Evolutionary conservation across 2,329 filamentous ascomycete species (phyloP).

Genomic region (Dryadomyces quercus-mongolicae): DNA sequence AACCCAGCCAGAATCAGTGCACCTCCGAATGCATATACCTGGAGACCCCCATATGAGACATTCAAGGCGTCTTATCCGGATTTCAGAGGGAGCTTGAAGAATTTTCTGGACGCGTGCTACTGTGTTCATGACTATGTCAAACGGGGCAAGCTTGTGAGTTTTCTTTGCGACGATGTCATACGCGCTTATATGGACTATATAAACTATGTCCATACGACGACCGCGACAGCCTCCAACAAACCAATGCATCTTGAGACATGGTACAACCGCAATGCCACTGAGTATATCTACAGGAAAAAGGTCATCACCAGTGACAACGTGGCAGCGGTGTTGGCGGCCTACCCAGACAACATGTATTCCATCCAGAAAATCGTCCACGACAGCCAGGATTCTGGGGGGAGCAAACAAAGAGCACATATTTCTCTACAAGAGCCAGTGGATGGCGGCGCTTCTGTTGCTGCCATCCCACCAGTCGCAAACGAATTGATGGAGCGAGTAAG

Average conservation of each 20-base stretch:
- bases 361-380: not conserved
- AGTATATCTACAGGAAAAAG: slow-evolving; percentile 13
- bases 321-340: slow-evolving; percentile 6
- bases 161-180: slow-evolving; percentile 42
- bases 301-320: slow-evolving; percentile 15
- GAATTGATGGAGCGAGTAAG: not conserved
- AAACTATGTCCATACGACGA: slow-evolving; percentile 22
- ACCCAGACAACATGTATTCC: slow-evolving; percentile 5
- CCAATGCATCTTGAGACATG: slow-evolving; percentile 21
- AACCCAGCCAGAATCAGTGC: no score
- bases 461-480: not conserved
- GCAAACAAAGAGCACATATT: not conserved
- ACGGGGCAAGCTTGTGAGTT: slow-evolving; percentile 24
- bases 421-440: not conserved
- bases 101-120: slow-evolving; percentile 33
- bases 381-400: not conserved
- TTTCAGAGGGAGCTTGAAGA: slow-evolving; percentile 23
- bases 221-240: not conserved
- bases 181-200: slow-evolving; percentile 29
- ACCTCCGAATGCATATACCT: not conserved
- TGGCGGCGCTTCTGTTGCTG: not conserved
- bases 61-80: slow-evolving; percentile 32
- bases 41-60: slow-evolving; percentile 18
- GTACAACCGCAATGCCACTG: slow-evolving; percentile 20
- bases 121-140: slow-evolving; percentile 26